Percentiles rank a stretch among this genome's conserved stretches.
Conservation (phyloP, 352 stramenopile genomes). For the Aphanomyces astaci region DNA sequence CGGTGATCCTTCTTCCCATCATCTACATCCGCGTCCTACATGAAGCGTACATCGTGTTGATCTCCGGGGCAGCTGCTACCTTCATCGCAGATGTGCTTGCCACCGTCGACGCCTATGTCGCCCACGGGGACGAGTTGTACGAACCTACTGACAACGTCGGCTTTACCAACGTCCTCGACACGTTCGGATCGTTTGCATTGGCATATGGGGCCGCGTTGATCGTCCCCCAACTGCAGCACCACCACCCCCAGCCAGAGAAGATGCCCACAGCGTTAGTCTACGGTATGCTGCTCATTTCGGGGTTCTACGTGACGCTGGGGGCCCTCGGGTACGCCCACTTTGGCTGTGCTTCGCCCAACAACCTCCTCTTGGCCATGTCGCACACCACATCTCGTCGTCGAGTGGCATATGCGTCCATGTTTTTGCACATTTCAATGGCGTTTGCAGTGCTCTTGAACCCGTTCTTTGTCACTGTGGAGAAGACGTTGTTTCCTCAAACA, state of each 20-base stretch:
- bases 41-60: slow-evolving; percentile 37
- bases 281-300: slow-evolving; percentile 54
- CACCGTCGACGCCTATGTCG: slow-evolving; percentile 35
- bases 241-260: slow-evolving; percentile 37
- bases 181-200: slow-evolving; percentile 65
- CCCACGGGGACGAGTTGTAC: slow-evolving; percentile 30
- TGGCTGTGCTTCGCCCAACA: slow-evolving; percentile 48
- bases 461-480: slow-evolving; percentile 22
- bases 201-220: slow-evolving; percentile 55
- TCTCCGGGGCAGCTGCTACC: slow-evolving; percentile 39
- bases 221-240: slow-evolving; percentile 56
- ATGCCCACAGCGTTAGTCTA: slow-evolving; percentile 19
- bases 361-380: slow-evolving; percentile 31
- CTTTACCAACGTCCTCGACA: slow-evolving; percentile 37
- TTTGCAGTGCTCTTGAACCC: slow-evolving; percentile 23
- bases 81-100: slow-evolving; percentile 40
- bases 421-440: slow-evolving; percentile 25
- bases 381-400: slow-evolving; percentile 2
- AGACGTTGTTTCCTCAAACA: slow-evolving; percentile 46
- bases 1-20: slow-evolving; percentile 44
- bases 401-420: slow-evolving; percentile 14
- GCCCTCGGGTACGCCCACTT: slow-evolving; percentile 64
- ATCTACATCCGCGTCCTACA: slow-evolving; percentile 57
- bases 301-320: slow-evolving; percentile 58
- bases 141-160: slow-evolving; percentile 44